These are phyloP conservation scores for Apiospora phragmitis DNA, from an alignment of 2,329 filamentous ascomycete genomes.

Conservation along the genomic window DNA sequence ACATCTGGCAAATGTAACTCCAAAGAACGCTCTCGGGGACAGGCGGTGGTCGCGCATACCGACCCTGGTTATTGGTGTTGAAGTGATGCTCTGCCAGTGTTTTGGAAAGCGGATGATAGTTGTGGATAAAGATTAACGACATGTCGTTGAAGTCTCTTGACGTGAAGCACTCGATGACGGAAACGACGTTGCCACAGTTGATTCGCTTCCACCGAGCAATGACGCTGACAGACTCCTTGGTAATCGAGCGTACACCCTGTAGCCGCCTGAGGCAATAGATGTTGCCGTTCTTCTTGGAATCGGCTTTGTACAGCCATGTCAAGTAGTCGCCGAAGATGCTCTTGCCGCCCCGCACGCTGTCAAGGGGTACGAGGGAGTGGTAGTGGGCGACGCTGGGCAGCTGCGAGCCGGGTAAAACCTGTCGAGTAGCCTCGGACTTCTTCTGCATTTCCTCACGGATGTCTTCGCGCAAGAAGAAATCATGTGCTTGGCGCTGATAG, in stretches of 20 bases:
- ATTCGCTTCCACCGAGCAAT: conserved; percentile 90
- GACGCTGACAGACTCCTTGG: conserved; percentile 82
- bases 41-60: conserved; percentile 44
- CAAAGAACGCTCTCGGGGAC: conserved; percentile 78
- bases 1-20: conserved; percentile 90
- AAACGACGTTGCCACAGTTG: conserved; percentile 78
- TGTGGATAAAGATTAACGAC: conserved; percentile 89
- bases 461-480: conserved; percentile 89
- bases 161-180: conserved; percentile 89
- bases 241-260: conserved; percentile 78
- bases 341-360: conserved; percentile 77
- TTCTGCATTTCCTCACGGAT: conserved; percentile 86
- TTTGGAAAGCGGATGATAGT: conserved; percentile 89
- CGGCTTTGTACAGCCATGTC: conserved; percentile 95
- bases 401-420: conserved; percentile 75
- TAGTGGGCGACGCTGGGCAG: conserved; percentile 83
- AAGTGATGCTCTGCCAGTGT: conserved; percentile 86
- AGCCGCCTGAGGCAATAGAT: conserved; percentile 86
- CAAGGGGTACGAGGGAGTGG: conserved; percentile 87
- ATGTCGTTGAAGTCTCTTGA: conserved; percentile 91
- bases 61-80: conserved; percentile 39
- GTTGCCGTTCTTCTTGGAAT: conserved; percentile 83
- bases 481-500: conserved; percentile 84
- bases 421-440: conserved; percentile 81
- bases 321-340: conserved; percentile 76